Conservation (phyloP, 768 basidiomycete genomes). For the Nevesoporus exiguus region DNA sequence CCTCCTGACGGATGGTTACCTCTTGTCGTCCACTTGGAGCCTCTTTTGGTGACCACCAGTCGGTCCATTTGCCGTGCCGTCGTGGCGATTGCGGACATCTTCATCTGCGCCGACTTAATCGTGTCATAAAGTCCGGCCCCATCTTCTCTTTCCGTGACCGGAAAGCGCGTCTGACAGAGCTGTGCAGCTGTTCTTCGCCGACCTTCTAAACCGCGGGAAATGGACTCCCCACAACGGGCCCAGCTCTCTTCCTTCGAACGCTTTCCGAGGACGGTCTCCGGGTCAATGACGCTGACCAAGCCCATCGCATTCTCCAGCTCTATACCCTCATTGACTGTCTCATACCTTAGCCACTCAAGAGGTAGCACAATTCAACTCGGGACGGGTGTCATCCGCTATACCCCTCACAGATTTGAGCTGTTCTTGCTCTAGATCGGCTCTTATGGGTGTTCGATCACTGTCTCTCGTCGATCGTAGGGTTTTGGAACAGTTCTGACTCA, state of each 20-base stretch:
- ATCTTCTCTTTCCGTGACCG: constrained; percentile 21
- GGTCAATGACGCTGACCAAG: constrained; percentile 50
- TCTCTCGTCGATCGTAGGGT: constrained; percentile 29
- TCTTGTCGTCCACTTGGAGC: constrained; percentile 47
- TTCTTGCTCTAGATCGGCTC: constrained; percentile 25
- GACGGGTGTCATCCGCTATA: constrained; percentile 54
- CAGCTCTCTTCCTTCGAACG: constrained; percentile 52
- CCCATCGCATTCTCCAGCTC: constrained; percentile 51
- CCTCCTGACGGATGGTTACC: constrained; percentile 51
- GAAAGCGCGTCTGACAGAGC: constrained; percentile 41
- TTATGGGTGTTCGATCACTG: constrained; percentile 38
- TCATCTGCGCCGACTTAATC: constrained; percentile 50
- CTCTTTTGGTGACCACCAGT: constrained; percentile 47
- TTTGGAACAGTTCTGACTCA: constrained; percentile 20
- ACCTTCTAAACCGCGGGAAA: constrained; percentile 33
- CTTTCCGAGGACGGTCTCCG: constrained; percentile 50
- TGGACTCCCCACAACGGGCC: constrained; percentile 36
- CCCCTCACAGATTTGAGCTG: constrained; percentile 41
- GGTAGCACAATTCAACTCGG: constrained; percentile 31
- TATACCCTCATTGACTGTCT: constrained; percentile 56
- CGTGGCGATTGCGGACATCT: constrained; percentile 48
- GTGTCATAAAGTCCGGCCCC: constrained; percentile 38
- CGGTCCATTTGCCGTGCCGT: constrained; percentile 47
- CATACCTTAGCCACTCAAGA: constrained; percentile 39
- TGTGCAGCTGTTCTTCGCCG: constrained; percentile 50